Evolutionary conservation across 23 red algal species (phyloP), one percentile per base, ranked within the genome.

Genomic region (Gracilariopsis chorda): DNA sequence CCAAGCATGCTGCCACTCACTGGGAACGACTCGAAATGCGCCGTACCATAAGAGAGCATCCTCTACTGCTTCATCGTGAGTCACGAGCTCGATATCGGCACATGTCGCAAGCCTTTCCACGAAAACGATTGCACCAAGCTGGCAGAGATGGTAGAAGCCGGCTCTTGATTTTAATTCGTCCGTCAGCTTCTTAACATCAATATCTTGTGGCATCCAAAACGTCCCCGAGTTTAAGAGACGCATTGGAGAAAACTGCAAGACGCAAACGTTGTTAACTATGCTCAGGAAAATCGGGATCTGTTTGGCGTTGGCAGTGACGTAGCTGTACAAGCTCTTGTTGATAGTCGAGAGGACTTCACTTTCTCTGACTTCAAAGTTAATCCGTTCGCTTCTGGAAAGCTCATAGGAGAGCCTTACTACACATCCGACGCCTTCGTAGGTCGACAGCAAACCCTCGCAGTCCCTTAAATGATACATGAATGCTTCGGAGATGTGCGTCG

Each of bases 191-290:
- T 47, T n/a, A 51, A 85, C 48, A 14, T 67, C n/a, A 42, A 45
- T 25, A 48, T 32, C 36, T 24, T 43, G n/a, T 2, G 62, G 80
- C 55, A 57, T 49, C 77, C 77, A 80, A 27, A 70, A 67, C 35
- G 57, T 85, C 13, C 62, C 37, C 5, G 44, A 17, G 56, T 33
- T 51, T 28, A 85, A 17, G 42, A 85, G 34, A 9, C 80, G 80
- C 11, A 85, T 33, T 0, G 80, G 80, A 67, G 80, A 85, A 70
- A 85, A 85, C n/a, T 85, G 80, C 52, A 85, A 35, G 0, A 67
- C 10, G 7, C 42, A 68, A 16, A 33, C 52, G 44, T 85, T 48
- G 6, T 85, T 58, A 3, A 65, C 57, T 6, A 32, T 30, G 20
- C 44, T 47, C 60, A 59, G 16, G n/a, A 67, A 41, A 11, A 85